These are phyloP conservation scores for Alternaria dauci DNA, from an alignment of 2,329 filamentous ascomycete species.

Conservation along the genomic window DNA sequence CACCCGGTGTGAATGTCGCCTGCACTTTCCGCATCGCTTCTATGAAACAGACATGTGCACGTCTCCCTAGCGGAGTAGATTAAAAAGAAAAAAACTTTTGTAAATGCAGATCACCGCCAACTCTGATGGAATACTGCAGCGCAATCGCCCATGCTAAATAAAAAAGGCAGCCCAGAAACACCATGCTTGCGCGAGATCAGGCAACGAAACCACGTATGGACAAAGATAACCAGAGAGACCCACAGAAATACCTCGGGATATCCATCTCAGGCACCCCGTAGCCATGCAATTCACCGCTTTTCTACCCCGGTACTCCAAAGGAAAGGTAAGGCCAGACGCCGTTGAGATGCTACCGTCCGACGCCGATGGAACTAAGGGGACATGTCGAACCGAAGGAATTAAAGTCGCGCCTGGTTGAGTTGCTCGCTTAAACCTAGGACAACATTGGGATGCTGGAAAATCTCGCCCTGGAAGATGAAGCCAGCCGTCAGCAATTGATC, in stretches of 20 bases:
- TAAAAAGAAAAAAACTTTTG: constrained; percentile 32
- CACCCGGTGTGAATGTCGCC: not conserved
- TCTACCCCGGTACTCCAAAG: constrained; percentile 28
- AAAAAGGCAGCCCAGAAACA: constrained; percentile 44
- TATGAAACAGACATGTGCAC: constrained; percentile 5
- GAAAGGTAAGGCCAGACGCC: constrained; percentile 17
- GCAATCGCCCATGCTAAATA: constrained; percentile 34
- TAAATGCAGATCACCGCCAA: constrained; percentile 28
- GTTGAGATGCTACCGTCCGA: constrained; percentile 20
- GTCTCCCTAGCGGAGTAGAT: constrained; percentile 7
- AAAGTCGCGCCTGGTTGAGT: constrained; percentile 46
- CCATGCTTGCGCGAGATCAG: constrained; percentile 41
- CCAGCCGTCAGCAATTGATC: constrained; percentile 49
- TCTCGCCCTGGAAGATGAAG: constrained; percentile 41
- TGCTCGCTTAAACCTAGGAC: constrained; percentile 44
- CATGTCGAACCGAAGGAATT: constrained; percentile 28
- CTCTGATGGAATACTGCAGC: constrained; percentile 23
- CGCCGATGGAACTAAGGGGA: constrained; percentile 23
- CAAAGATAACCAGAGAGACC: constrained; percentile 10
- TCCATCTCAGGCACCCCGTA: constrained; percentile 13
- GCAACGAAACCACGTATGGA: constrained; percentile 8
- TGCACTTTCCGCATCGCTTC: not conserved
- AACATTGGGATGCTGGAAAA: constrained; percentile 35
- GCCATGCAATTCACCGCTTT: constrained; percentile 31
- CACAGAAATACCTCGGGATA: constrained; percentile 15